Evolutionary conservation across 2,329 filamentous ascomycete genomes (phyloP).

Genomic region (Sporothrix sp.): DNA sequence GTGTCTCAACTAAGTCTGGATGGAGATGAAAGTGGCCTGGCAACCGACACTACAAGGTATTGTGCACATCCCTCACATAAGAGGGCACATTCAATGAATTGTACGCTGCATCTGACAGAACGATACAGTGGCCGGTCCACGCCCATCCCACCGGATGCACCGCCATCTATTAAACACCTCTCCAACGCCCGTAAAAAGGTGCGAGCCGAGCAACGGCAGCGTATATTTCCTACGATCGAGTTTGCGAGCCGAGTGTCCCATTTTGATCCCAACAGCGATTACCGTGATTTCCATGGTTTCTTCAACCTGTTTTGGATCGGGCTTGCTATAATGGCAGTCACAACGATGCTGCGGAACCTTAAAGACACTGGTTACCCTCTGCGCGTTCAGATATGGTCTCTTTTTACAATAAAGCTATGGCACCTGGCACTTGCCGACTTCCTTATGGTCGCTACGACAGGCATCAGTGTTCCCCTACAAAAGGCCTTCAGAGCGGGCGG

Average conservation of each 20-base stretch:
- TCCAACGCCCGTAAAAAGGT: slow-evolving; percentile 76
- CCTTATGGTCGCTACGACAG: slow-evolving; percentile 72
- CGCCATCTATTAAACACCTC: slow-evolving; percentile 80
- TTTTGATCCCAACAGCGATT: slow-evolving; percentile 86
- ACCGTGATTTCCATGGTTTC: slow-evolving; percentile 92
- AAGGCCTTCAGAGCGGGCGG: slow-evolving; percentile 47
- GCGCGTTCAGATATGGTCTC: slow-evolving; percentile 73
- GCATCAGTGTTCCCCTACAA: slow-evolving; percentile 64
- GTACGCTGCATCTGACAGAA: slow-evolving; percentile 11
- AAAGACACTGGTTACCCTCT: slow-evolving; percentile 88
- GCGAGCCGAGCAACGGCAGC: slow-evolving; percentile 68
- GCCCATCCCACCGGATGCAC: slow-evolving; percentile 77
- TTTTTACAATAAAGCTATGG: slow-evolving; percentile 83
- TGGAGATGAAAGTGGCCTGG: not conserved
- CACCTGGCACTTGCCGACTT: slow-evolving; percentile 76
- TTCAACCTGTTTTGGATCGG: slow-evolving; percentile 98
- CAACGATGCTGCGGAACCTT: slow-evolving; percentile 82
- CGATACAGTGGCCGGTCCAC: slow-evolving; percentile 64
- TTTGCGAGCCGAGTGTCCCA: slow-evolving; percentile 87
- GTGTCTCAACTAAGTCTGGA: slow-evolving; percentile 26
- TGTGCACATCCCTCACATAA: not conserved
- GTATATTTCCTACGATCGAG: slow-evolving; percentile 87
- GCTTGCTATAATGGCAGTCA: slow-evolving; percentile 92
- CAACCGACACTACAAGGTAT: not conserved
- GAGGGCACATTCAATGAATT: not conserved